A percentile compares a stretch with the other conserved stretches of the same genome.
These are phyloP conservation scores for Geranomyces variabilis DNA, from an alignment of 192 early-diverging fungal genomes.

Conservation along the genomic window DNA sequence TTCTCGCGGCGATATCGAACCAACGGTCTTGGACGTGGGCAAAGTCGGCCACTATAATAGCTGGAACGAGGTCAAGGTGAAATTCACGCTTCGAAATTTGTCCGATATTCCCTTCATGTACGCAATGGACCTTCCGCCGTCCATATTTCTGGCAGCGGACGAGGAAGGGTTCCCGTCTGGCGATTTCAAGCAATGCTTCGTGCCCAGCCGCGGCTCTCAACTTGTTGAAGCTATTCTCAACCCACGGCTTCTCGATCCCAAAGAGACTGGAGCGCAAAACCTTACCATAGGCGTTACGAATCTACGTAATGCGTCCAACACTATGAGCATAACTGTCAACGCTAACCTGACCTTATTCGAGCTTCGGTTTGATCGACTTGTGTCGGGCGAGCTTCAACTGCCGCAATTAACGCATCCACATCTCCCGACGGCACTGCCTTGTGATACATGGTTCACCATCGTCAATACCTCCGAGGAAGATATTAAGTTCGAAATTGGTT, in stretches of 20 bases:
- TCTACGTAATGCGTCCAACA: conserved; percentile 67
- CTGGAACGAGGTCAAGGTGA: conserved; percentile 64
- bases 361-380: conserved; percentile 73
- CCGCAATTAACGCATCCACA: conserved; percentile 74
- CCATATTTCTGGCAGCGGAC: conserved; percentile 47
- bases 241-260: conserved; percentile 59
- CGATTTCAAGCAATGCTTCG: neutral
- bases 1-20: conserved; percentile 59
- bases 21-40: conserved; percentile 66
- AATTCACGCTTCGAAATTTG: conserved; percentile 66
- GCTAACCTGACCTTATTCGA: conserved; percentile 72
- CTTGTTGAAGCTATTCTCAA: conserved; percentile 46
- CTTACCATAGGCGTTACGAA: conserved; percentile 66
- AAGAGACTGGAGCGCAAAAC: conserved; percentile 49
- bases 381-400: conserved; percentile 66
- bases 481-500: conserved; percentile 75
- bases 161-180: neutral
- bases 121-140: conserved; percentile 53
- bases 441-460: conserved; percentile 84
- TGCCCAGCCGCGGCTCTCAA: neutral
- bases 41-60: conserved; percentile 78
- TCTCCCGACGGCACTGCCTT: conserved; percentile 53
- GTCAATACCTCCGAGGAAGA: conserved; percentile 77
- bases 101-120: conserved; percentile 68
- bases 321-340: conserved; percentile 52